phyloP scores from a whole-genome alignment of 495 filamentous ascomycete species.

The Talaromyces borbonicus region DNA sequence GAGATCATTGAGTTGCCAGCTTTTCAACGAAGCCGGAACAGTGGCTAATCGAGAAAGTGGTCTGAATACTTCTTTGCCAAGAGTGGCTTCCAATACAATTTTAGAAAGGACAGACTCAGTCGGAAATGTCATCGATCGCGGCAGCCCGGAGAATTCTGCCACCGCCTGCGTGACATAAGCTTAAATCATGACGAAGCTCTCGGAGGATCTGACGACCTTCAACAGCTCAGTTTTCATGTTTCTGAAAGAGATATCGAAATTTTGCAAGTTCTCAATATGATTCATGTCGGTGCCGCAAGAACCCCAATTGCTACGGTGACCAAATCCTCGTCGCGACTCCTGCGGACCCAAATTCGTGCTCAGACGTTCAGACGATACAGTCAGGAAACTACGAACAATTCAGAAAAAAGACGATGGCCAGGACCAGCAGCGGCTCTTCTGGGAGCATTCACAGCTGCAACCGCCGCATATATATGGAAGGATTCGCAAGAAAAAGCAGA shows the following conservation, averaged over 20 bases:
- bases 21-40: too few species aligned
- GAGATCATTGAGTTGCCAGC: not conserved
- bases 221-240: too few species aligned
- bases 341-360: constrained; percentile 1
- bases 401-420: constrained; percentile 23
- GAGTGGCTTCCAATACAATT: too few species aligned
- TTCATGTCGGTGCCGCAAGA: not conserved
- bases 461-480: constrained; percentile 22
- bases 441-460: constrained; percentile 25
- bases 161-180: constrained; percentile 2
- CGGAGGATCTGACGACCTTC: too few species aligned
- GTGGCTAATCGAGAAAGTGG: too few species aligned
- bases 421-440: constrained; percentile 26
- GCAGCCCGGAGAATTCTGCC: constrained; percentile 5
- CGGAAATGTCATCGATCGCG: not conserved
- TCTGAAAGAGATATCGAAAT: too few species aligned
- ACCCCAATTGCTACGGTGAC: not conserved
- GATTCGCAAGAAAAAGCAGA: constrained; percentile 18
- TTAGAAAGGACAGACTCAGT: not conserved
- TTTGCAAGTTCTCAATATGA: too few species aligned
- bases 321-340: not conserved
- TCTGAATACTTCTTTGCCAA: too few species aligned
- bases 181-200: constrained; percentile 3
- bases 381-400: constrained; percentile 9
- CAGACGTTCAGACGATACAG: constrained; percentile 25